phyloP scores from a whole-genome alignment of 352 stramenopile genomes.

The Globisporangium emineosum region DNA sequence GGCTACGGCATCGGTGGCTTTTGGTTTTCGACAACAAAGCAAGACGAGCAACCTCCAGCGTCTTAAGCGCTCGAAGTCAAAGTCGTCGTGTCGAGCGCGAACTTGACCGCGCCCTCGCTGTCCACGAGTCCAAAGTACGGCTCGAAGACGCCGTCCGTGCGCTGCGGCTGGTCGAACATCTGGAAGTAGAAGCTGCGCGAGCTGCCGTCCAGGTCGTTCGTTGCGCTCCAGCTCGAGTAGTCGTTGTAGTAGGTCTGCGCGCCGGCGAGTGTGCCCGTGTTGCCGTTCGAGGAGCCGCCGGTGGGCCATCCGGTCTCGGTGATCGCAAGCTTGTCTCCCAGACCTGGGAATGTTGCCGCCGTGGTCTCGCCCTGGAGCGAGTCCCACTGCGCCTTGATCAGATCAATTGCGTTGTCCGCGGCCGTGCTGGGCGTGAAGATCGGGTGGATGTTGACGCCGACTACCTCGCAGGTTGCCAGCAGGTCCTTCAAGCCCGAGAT shows the following conservation, averaged over 20 bases:
- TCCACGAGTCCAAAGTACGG: slow-evolving; percentile 47
- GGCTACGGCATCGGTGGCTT: too few relatives aligned
- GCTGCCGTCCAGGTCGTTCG: slow-evolving; percentile 25
- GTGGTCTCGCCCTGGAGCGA: slow-evolving; percentile 30
- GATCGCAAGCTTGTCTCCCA: slow-evolving; percentile 47
- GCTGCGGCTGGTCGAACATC: slow-evolving; percentile 53
- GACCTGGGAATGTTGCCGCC: slow-evolving; percentile 34
- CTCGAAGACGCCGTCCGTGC: slow-evolving; percentile 41
- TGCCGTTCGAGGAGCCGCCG: slow-evolving; percentile 32
- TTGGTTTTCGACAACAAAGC: not conserved
- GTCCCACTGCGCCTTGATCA: slow-evolving; percentile 44
- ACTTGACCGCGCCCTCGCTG: slow-evolving; percentile 32
- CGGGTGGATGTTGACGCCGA: slow-evolving; percentile 74
- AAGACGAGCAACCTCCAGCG: not conserved
- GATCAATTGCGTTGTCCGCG: slow-evolving; percentile 36
- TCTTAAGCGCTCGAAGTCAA: not conserved
- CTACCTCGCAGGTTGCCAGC: slow-evolving; percentile 46
- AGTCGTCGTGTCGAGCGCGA: slow-evolving; percentile 24
- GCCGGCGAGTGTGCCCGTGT: slow-evolving; percentile 35
- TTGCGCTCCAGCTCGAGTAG: slow-evolving; percentile 31
- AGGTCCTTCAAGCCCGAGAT: slow-evolving; percentile 39
- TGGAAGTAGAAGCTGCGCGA: slow-evolving; percentile 55
- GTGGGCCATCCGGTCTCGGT: slow-evolving; percentile 68
- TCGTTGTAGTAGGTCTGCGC: slow-evolving; percentile 40
- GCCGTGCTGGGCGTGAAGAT: slow-evolving; percentile 43